These are phyloP conservation scores for Leccinellum albellum DNA, from an alignment of 768 basidiomycete species.

Conservation along the genomic window DNA sequence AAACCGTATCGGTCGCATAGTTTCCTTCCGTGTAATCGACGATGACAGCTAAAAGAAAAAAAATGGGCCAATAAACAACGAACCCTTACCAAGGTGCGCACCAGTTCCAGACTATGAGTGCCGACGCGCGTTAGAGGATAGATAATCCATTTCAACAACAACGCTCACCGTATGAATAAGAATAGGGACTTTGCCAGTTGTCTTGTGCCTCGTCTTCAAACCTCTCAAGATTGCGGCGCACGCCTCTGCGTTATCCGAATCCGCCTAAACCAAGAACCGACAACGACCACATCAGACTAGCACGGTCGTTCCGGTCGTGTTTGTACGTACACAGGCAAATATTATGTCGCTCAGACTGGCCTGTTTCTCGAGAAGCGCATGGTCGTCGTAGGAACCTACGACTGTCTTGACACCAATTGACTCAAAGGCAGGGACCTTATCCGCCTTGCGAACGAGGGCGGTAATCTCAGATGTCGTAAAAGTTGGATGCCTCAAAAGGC, in stretches of 20 bases:
- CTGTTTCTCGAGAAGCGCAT: conserved; percentile 38
- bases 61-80: neutral
- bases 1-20: conserved; percentile 36
- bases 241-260: conserved; percentile 45
- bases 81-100: conserved; percentile 11
- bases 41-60: conserved; percentile 34
- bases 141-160: neutral
- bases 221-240: conserved; percentile 49
- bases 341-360: conserved; percentile 44
- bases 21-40: conserved; percentile 45
- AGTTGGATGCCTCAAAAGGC: conserved; percentile 26
- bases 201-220: conserved; percentile 42
- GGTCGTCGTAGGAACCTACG: conserved; percentile 45
- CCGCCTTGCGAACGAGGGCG: conserved; percentile 31
- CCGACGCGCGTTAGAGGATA: neutral
- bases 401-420: conserved; percentile 26
- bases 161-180: conserved; percentile 60
- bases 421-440: conserved; percentile 18
- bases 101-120: conserved; percentile 50
- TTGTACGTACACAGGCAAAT: conserved; percentile 35
- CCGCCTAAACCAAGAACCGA: conserved; percentile 32
- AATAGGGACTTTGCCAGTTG: conserved; percentile 40
- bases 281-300: neutral
- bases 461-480: conserved; percentile 23
- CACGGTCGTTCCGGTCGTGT: neutral